A percentile compares a stretch with the other conserved stretches of the same genome.
phyloP scores from a whole-genome alignment of 1,284 basidiomycete genomes.

The Mycosarcoma mackinlayi region DNA sequence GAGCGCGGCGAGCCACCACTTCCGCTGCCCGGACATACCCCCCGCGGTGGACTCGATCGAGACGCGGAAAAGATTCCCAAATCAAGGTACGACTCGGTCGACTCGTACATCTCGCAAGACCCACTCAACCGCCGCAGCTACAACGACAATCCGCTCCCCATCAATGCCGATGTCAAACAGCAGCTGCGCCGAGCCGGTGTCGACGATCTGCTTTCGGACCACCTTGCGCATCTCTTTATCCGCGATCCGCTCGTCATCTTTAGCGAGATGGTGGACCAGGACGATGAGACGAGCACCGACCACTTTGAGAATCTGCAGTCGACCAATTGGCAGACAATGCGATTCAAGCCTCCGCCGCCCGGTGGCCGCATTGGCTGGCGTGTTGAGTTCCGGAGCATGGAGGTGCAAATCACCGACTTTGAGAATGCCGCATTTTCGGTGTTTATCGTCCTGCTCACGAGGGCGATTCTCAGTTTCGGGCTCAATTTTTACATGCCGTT shows the following conservation, averaged over 20 bases:
- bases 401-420: constrained; percentile 98
- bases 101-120: constrained; percentile 89
- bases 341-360: constrained; percentile 93
- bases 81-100: constrained; percentile 95
- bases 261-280: constrained; percentile 90
- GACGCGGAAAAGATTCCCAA: constrained; percentile 79
- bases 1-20: constrained; percentile 79
- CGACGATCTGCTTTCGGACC: constrained; percentile 86
- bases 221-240: constrained; percentile 95
- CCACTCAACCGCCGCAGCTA: constrained; percentile 90
- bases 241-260: constrained; percentile 97
- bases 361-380: constrained; percentile 95
- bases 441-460: constrained; percentile 91
- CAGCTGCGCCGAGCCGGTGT: constrained; percentile 73
- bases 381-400: constrained; percentile 98
- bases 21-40: constrained; percentile 34
- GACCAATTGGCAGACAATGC: constrained; percentile 98
- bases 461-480: constrained; percentile 89
- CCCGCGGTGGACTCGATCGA: constrained; percentile 30
- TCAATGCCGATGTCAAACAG: constrained; percentile 74
- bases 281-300: constrained; percentile 86
- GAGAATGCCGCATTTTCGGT: constrained; percentile 97
- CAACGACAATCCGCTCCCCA: constrained; percentile 86
- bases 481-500: constrained; percentile 97
- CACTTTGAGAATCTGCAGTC: constrained; percentile 99